phyloP scores from a whole-genome alignment of 2,329 filamentous ascomycete genomes.

The Penicillium corylophilum region DNA sequence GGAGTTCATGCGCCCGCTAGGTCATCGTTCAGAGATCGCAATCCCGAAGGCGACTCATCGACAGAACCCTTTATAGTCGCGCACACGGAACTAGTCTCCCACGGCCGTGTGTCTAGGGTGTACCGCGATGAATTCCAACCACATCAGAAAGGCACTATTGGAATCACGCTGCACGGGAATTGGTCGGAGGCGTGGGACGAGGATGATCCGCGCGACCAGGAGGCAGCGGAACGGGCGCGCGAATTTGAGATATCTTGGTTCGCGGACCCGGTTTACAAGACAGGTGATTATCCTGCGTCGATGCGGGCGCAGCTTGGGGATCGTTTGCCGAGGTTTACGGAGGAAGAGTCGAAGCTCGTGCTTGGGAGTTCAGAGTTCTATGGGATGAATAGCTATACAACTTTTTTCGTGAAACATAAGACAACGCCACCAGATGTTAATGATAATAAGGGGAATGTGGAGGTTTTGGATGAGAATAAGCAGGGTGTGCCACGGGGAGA shows the following conservation, averaged over 20 bases:
- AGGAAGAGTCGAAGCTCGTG: slow-evolving; percentile 67
- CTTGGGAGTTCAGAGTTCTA: slow-evolving; percentile 82
- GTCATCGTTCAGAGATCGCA: slow-evolving; percentile 69
- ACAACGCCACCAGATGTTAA: slow-evolving; percentile 51
- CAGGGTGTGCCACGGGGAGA: slow-evolving; percentile 68
- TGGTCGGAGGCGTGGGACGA: slow-evolving; percentile 76
- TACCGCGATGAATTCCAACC: slow-evolving; percentile 77
- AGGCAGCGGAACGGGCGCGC: slow-evolving; percentile 71
- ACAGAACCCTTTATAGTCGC: slow-evolving; percentile 75
- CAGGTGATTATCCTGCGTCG: slow-evolving; percentile 73
- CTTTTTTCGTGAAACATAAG: slow-evolving; percentile 75
- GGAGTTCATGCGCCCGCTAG: slow-evolving; percentile 74
- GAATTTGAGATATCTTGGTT: slow-evolving; percentile 84
- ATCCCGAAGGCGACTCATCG: slow-evolving; percentile 67
- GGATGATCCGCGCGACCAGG: slow-evolving; percentile 66
- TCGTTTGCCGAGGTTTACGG: slow-evolving; percentile 69
- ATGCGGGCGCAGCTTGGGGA: slow-evolving; percentile 78
- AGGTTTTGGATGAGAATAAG: slow-evolving; percentile 66
- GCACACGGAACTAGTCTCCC: slow-evolving; percentile 73
- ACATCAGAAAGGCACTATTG: slow-evolving; percentile 68
- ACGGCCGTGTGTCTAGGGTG: slow-evolving; percentile 70
- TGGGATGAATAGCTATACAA: slow-evolving; percentile 85
- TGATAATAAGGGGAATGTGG: slow-evolving; percentile 72
- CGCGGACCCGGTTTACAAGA: slow-evolving; percentile 72
- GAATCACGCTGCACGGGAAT: slow-evolving; percentile 77